These are phyloP conservation scores for Arachnomyces sp. DNA, from an alignment of 2,329 filamentous ascomycete genomes.

Conservation along the genomic window DNA sequence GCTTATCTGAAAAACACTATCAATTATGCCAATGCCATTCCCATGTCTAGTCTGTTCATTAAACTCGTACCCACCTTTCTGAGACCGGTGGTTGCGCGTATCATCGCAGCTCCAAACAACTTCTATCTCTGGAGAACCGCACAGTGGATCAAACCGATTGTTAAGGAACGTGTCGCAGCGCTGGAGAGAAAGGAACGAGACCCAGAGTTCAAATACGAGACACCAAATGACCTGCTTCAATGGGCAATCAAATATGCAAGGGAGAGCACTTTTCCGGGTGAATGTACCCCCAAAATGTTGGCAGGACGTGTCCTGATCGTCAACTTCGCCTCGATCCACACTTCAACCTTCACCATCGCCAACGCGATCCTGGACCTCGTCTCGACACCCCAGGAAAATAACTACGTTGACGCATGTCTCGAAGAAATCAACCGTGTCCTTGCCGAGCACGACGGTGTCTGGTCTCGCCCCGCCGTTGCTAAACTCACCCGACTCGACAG, in stretches of 20 bases:
- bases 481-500: conserved; percentile 37
- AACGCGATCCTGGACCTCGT: conserved; percentile 36
- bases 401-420: conserved; percentile 32
- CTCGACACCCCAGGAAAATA: conserved; percentile 28
- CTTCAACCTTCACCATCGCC: conserved; percentile 33
- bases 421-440: conserved; percentile 31
- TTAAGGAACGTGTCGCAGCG: conserved; percentile 15
- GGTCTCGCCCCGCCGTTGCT: conserved; percentile 34
- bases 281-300: conserved; percentile 13
- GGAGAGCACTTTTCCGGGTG: conserved; percentile 33
- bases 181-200: conserved; percentile 17
- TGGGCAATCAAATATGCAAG: conserved; percentile 37
- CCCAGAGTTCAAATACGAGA: background rate
- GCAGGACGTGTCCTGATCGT: conserved; percentile 15
- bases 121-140: conserved; percentile 17
- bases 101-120: conserved; percentile 17
- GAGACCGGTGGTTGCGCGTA: conserved; percentile 24
- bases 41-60: conserved; percentile 27
- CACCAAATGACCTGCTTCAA: conserved; percentile 35
- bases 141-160: conserved; percentile 10
- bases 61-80: conserved; percentile 25
- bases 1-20: conserved; percentile 26
- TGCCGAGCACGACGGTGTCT: conserved; percentile 20
- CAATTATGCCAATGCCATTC: conserved; percentile 25
- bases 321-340: conserved; percentile 25